Base-by-base conservation (phyloP, 1,139 yeast species). In the Pneumocystis jirovecii region DNA sequence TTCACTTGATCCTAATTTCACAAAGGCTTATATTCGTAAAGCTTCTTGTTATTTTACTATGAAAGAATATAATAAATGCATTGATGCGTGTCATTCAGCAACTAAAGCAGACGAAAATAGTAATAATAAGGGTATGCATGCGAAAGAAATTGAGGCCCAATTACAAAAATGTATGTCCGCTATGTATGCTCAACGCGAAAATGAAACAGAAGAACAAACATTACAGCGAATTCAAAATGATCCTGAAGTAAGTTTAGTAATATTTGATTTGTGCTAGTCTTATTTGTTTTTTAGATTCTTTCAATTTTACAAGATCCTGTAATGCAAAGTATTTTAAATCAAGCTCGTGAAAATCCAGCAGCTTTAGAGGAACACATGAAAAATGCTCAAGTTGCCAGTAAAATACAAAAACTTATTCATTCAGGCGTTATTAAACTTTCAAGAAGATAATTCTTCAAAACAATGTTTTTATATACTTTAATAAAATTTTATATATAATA, bases 351-450 rank as follows among this genome's bases (percentile, higher is more conserved):
- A 69, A 88, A 95, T 75, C 98, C 98, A 62, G 96, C 96, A 64
- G 97, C 98, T 63, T 82, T 95, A 71, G 95, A 89, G 75, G 97
- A 93, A 72, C 98, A 95, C 78, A 90, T 95, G 97, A 88, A 84
- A 81, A 95, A 93, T 78, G 97, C 98, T 50, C 95, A 85, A 70
- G 90, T 95, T 65, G 83, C 85, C 73, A 86, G 85, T 76, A 95
- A 93, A 84, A 85, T 95, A 73, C 87, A 88, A 76, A 83, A 88
- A 74, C 83, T 95, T 77, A 86, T 91, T 74, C 96, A 97, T 66
- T 97, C 98, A 42, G 99, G 99, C 75, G 89, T 95, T 67, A 91
- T 95, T 74, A 87, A 96, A 76, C 90, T 50, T 50, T 10, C 57
- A 21, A 50, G 34, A 50, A 50, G 57, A 50, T 50, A 50, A 25